Base-by-base conservation (phyloP, 2,329 filamentous ascomycete genomes). In the Paecilomyces variotii region DNA sequence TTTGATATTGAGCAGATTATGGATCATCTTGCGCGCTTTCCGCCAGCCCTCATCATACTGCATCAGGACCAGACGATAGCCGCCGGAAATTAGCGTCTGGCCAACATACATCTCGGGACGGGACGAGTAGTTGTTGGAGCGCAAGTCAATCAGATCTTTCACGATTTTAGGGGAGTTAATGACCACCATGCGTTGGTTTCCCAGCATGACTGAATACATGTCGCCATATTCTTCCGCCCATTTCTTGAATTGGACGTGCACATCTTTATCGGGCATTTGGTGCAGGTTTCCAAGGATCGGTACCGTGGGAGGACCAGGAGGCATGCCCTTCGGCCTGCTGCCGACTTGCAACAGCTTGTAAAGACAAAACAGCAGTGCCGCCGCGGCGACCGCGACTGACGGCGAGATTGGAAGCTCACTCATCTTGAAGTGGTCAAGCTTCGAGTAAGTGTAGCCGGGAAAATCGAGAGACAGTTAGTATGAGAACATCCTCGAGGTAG, bases 21-120 rank as follows among this genome's bases (percentile, higher is more conserved):
- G 64, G 50, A 66, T 64, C 56, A 66, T 60, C 14, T 59, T 60
- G 5, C 63, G 63, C 30, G 63, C 57, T 54, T 57, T 59, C 3
- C 64, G 59, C 64, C 64, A 64, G n/a, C 59, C 55, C 28, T 64
- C 63, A 19, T 60, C 63, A 51, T 65, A 66, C 57, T 59, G 53
- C 64, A 63, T 64, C 27, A 65, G 19, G 5, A 65, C 39, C 28
- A 65, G 24, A 26, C 64, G 59, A 34, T 62, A 54, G n/a, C 57
- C 60, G 12, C 63, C 64, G 27, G 61, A 63, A 9, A 58, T 59
- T 6, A 64, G 14, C 11, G 32, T 57, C 34, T 59, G 58, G 19
- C 58, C 55, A n/a, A 59, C 56, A 35, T 59, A 59, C 58, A 59
- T 59, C 27, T 59, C 58, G 11, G 55, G 58, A 14, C 58, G 49